Percentiles rank a stretch among this genome's conserved stretches.
Evolutionary conservation across 2,329 filamentous ascomycete species (phyloP).

Genomic region (Orbilia quercus): DNA sequence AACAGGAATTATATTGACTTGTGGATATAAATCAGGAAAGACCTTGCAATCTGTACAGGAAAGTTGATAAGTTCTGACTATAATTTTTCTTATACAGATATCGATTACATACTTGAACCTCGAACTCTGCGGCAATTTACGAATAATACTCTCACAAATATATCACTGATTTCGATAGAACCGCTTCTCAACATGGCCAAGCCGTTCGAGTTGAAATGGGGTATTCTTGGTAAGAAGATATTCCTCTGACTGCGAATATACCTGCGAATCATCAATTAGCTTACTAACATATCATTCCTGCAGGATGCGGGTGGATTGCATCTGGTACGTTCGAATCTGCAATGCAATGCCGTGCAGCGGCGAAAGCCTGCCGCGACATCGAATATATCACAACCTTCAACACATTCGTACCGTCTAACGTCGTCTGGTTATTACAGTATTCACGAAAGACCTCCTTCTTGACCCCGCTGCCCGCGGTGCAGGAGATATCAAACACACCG

Average conservation of each 20-base stretch:
- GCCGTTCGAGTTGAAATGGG: slow-evolving; percentile 58
- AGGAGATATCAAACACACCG: slow-evolving; percentile 77
- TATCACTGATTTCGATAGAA: background rate
- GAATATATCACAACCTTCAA: slow-evolving; percentile 37
- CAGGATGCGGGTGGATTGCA: slow-evolving; percentile 58
- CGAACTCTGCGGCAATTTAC: no score
- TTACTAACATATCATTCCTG: slow-evolving; percentile 1
- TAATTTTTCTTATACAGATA: no score
- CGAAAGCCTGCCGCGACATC: background rate
- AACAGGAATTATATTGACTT: no score
- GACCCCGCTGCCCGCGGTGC: slow-evolving; percentile 77
- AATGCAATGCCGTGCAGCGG: background rate
- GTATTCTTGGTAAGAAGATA: slow-evolving; percentile 57
- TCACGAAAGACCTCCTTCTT: slow-evolving; percentile 81
- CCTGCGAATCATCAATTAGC: background rate
- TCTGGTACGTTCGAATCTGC: slow-evolving; percentile 41
- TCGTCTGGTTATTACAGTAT: slow-evolving; percentile 64
- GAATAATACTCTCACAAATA: background rate
- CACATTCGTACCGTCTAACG: slow-evolving; percentile 24
- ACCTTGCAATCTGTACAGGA: background rate
- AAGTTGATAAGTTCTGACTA: background rate
- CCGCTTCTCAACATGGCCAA: slow-evolving; percentile 37
- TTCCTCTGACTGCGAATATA: background rate
- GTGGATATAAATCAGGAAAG: no score
- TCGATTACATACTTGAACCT: no score